Conservation (phyloP, 257 asterid species). For the Plantago elongata region DNA sequence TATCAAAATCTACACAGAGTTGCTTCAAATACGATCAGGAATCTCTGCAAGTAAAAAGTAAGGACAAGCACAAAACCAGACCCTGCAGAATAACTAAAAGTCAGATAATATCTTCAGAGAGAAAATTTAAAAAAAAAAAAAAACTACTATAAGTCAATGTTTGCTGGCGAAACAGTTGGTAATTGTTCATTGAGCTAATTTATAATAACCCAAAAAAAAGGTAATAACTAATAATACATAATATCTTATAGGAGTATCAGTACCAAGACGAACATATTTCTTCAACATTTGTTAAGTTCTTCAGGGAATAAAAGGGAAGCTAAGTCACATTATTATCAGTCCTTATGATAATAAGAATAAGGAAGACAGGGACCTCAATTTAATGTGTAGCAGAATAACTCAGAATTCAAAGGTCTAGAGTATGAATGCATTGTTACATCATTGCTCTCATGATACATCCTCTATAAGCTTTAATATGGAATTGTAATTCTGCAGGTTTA, state of each 20-base stretch:
- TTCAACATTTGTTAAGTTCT: slow-evolving; percentile 1
- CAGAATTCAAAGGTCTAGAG: not conserved
- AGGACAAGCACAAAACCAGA: not conserved
- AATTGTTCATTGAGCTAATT: not conserved
- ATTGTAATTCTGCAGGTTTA: no score
- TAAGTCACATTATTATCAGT: not conserved
- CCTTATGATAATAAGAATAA: not conserved
- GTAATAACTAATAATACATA: not conserved
- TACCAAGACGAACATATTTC: not conserved
- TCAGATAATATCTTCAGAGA: not conserved
- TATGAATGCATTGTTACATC: not conserved
- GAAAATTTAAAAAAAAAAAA: not conserved
- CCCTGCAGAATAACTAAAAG: not conserved
- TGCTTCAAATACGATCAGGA: no score
- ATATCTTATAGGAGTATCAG: no score
- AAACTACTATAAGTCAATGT: not conserved
- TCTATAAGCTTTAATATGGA: no score
- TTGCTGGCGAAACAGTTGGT: not conserved
- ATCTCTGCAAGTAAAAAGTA: no score
- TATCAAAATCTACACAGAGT: no score
- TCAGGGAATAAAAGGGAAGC: not conserved
- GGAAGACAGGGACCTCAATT: not conserved
- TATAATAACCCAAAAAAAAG: not conserved
- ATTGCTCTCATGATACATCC: no score
- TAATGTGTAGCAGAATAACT: not conserved